Evolutionary conservation across 139 green algal species (phyloP).

Genomic region (Parachlorella kessleri): DNA sequence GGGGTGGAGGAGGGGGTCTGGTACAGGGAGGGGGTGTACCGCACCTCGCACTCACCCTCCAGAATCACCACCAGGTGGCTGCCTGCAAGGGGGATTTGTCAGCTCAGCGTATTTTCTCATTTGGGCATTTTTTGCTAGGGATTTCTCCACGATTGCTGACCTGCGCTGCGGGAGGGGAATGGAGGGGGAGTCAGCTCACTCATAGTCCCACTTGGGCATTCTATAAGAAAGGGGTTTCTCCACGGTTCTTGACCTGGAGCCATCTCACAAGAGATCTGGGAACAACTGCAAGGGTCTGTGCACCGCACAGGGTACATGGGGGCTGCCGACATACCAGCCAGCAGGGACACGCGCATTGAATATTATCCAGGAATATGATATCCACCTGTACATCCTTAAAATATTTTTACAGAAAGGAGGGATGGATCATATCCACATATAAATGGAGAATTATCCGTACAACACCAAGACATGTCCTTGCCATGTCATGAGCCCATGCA

Average conservation of each 20-base stretch:
- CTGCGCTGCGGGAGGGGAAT: not conserved
- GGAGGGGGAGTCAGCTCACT: not conserved
- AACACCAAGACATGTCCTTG: not conserved
- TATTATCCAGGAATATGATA: too few species aligned
- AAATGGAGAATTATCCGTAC: not conserved
- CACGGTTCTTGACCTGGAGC: too few species aligned
- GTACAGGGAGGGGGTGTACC: conserved; percentile 24
- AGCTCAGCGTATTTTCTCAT: not conserved
- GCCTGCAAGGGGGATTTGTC: not conserved
- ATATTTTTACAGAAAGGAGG: too few species aligned
- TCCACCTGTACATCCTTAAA: too few species aligned
- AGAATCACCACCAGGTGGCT: conserved; percentile 51
- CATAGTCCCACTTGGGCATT: too few species aligned
- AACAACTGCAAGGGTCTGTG: too few species aligned
- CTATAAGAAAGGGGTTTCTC: too few species aligned
- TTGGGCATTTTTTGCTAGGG: not conserved
- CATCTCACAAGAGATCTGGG: too few species aligned
- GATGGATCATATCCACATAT: too few species aligned
- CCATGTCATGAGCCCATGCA: not conserved
- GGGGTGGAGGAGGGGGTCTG: not conserved
- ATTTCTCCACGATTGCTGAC: not conserved
- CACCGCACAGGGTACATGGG: too few species aligned
- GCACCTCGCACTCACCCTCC: conserved; percentile 47
- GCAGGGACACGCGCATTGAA: too few species aligned
- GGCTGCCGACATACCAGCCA: too few species aligned